Evolutionary conservation across 164 flowering plant genomes (phyloP), one percentile per base, ranked within the genome.

Genomic region (Amborella trichopoda): DNA sequence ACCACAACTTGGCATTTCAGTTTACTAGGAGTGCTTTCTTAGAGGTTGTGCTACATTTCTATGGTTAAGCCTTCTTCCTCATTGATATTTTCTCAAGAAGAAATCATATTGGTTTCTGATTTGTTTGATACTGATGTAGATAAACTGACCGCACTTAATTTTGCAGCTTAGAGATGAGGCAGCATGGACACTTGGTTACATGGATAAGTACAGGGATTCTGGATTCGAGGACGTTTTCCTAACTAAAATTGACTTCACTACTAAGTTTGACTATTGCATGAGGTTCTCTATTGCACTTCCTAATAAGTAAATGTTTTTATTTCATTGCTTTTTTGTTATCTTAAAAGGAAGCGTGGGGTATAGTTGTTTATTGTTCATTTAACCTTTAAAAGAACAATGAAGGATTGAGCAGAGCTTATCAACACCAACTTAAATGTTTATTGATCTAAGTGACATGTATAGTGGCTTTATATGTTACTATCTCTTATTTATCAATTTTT

Each of bases 81-180:
- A 27, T 28, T 27, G 38, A 16, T 47, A 28, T 13, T 45, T 25
- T 26, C 16, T 46, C 16, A 46, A 9, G 25, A 46, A 13, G 10
- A 12, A 16, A 26, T 13, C 21, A 17, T 41, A 24, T 21, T 41
- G 21, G n/a, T 10, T 16, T 41, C 23, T 12, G 45, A 4, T 20
- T 20, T 13, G 18, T 16, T 41, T 13, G 10, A 13, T 9, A 6
- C 25, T 6, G 21, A n/a, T 14, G 11, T 18, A 41, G 14, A 41
- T 19, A 19, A 14, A 23, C 44, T 55, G 28, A 34, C 19, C 18
- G 28, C 26, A 14, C 44, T 45, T 27, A 14, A 42, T 16, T 21
- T 54, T 67, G 49, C 67, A 91, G 96, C 88, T 91, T 30, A 90
- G 61, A 40, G 76, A 74, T 21, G 95, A 87, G 68, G 85, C 96